phyloP scores from a whole-genome alignment of 2,329 filamentous ascomycete species.

The Tolypocladium tundrense region DNA sequence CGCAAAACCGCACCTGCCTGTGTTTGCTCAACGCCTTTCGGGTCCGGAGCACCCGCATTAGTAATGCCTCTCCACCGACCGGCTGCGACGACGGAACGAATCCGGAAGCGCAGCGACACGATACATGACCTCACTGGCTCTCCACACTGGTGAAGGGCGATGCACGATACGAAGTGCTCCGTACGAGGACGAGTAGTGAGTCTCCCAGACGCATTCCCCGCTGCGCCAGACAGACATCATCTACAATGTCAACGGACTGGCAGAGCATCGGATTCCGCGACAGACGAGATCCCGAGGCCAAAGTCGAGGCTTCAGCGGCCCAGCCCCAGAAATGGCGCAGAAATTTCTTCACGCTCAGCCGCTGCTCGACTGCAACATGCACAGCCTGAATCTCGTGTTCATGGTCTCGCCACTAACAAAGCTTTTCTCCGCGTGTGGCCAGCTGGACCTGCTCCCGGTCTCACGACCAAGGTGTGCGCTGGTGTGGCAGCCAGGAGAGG shows the following conservation, averaged over 20 bases:
- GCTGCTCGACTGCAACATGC: background rate
- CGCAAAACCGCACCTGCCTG: background rate
- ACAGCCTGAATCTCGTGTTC: background rate
- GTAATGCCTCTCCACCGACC: background rate
- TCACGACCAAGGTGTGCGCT: background rate
- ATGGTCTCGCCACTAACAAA: background rate
- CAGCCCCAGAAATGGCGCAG: background rate
- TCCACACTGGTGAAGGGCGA: background rate
- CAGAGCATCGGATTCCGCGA: no score
- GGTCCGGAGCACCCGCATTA: background rate
- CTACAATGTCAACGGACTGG: no score
- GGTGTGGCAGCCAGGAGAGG: no score
- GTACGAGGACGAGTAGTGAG: background rate
- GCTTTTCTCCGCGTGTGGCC: background rate
- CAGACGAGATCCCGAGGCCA: background rate
- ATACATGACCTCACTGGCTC: background rate
- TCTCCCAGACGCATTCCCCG: background rate
- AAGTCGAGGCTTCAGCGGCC: background rate
- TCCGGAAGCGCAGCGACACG: background rate
- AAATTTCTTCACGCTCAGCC: background rate
- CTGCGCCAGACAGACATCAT: background rate
- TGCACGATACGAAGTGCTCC: background rate
- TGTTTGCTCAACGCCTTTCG: background rate
- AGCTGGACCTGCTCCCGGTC: background rate
- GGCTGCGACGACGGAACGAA: background rate